Evolutionary conservation across 2,329 filamentous ascomycete species (phyloP).

Genomic region (Clonostachys sp.): DNA sequence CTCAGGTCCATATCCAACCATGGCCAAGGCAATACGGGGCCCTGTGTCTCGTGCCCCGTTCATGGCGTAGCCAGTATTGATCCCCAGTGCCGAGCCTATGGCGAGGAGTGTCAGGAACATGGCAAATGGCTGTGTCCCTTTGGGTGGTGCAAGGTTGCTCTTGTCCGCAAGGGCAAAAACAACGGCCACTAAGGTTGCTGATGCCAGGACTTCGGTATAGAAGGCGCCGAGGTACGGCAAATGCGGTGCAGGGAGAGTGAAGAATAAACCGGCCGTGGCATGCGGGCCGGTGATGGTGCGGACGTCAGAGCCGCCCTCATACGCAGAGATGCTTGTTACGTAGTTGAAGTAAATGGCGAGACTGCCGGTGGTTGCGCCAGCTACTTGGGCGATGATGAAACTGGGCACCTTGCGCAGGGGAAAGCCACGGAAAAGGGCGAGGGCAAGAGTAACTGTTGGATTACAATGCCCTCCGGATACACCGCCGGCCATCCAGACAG

Average conservation of each 20-base stretch:
- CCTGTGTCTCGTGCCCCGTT: conserved; percentile 1
- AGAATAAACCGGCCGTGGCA: neutral
- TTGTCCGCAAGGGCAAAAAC: neutral
- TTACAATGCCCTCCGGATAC: conserved; percentile 1
- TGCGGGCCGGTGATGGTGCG: neutral
- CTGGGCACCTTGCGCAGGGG: neutral
- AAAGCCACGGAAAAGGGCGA: neutral
- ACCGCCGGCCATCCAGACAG: neutral
- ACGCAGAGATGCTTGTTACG: neutral
- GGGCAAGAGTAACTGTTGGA: neutral
- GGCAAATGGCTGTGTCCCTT: neutral
- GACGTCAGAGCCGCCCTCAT: neutral
- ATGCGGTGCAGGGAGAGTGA: neutral
- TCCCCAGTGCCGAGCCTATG: neutral
- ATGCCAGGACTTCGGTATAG: neutral
- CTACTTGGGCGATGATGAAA: neutral
- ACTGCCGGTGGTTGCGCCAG: neutral
- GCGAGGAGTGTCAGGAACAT: conserved; percentile 1
- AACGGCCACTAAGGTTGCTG: neutral
- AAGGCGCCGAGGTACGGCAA: neutral
- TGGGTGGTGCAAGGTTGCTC: conserved; percentile 1
- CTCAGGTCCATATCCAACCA: neutral
- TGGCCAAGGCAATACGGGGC: neutral
- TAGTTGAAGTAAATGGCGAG: neutral
- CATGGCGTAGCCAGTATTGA: conserved; percentile 1